phyloP scores from a whole-genome alignment of 2,329 filamentous ascomycete genomes.

The Aureobasidium sp. region DNA sequence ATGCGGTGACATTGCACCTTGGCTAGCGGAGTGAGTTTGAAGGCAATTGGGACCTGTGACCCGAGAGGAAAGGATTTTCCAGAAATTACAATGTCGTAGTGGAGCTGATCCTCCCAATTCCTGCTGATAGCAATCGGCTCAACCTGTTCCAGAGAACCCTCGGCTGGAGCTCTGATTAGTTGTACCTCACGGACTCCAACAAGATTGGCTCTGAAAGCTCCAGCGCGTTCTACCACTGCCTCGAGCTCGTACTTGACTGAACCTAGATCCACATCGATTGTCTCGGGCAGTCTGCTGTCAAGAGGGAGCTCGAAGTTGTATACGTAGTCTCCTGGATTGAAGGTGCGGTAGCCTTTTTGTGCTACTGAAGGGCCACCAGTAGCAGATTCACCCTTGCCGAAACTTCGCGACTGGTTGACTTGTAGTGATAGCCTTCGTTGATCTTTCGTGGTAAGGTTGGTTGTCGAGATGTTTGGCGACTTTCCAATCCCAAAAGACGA shows the following conservation, averaged over 20 bases:
- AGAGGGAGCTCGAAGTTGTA: slow-evolving; percentile 78
- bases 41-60: slow-evolving; percentile 80
- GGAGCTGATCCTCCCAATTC: slow-evolving; percentile 90
- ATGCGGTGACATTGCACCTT: slow-evolving; percentile 92
- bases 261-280: slow-evolving; percentile 78
- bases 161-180: slow-evolving; percentile 77
- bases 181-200: slow-evolving; percentile 74
- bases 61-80: slow-evolving; percentile 91
- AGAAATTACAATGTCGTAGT: slow-evolving; percentile 94
- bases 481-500: slow-evolving; percentile 32
- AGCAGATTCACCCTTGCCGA: slow-evolving; percentile 67
- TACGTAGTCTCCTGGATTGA: slow-evolving; percentile 66
- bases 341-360: slow-evolving; percentile 78
- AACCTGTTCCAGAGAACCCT: slow-evolving; percentile 80
- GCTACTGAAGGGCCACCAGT: slow-evolving; percentile 50
- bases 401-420: slow-evolving; percentile 75
- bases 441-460: slow-evolving; percentile 43
- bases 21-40: slow-evolving; percentile 84
- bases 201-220: slow-evolving; percentile 83
- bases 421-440: slow-evolving; percentile 67
- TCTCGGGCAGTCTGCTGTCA: slow-evolving; percentile 72
- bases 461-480: slow-evolving; percentile 39
- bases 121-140: slow-evolving; percentile 91
- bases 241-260: slow-evolving; percentile 85
- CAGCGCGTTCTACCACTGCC: slow-evolving; percentile 74